Evolutionary conservation across 176 grass and related monocot species (phyloP).

Genomic region (Oryza rufipogon): DNA sequence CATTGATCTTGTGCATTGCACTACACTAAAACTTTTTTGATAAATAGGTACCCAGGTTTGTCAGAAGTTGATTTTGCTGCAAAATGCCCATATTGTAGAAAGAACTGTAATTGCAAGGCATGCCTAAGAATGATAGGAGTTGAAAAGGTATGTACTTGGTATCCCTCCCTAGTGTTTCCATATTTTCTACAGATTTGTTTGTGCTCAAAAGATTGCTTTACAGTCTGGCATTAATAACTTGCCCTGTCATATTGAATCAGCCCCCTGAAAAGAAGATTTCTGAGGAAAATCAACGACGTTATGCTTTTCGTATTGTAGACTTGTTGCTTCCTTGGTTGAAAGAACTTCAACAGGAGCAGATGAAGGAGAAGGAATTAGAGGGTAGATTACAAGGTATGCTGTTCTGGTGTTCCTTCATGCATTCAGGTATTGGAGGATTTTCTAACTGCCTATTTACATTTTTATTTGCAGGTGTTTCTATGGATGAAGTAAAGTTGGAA

Average conservation of each 20-base stretch:
- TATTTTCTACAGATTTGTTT: conserved; percentile 20
- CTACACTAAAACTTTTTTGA: conserved; percentile 24
- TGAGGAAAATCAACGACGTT: conserved; percentile 45
- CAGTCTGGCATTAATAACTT: conserved; percentile 2
- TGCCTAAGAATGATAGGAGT: conserved; percentile 58
- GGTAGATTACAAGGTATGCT: conserved; percentile 66
- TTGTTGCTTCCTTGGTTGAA: conserved; percentile 72
- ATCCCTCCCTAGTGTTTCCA: conserved; percentile 15
- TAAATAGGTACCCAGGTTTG: conserved; percentile 68
- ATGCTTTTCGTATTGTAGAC: conserved; percentile 46
- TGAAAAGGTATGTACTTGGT: conserved; percentile 42
- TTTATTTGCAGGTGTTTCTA: conserved; percentile 50
- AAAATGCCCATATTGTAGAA: conserved; percentile 64
- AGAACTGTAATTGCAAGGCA: conserved; percentile 80
- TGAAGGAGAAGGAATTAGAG: conserved; percentile 68
- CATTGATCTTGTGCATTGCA: conserved; percentile 12
- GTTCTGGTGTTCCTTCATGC: conserved; percentile 11
- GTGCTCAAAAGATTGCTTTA: background rate
- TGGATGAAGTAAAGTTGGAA: conserved; percentile 55
- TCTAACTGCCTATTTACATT: conserved; percentile 25
- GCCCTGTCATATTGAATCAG: conserved; percentile 36
- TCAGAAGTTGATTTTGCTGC: conserved; percentile 52
- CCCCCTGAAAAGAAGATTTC: conserved; percentile 60
- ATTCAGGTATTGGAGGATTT: background rate
- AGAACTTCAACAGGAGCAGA: conserved; percentile 57